Conservation (phyloP, 768 basidiomycete species). For the Mycena rosella region DNA sequence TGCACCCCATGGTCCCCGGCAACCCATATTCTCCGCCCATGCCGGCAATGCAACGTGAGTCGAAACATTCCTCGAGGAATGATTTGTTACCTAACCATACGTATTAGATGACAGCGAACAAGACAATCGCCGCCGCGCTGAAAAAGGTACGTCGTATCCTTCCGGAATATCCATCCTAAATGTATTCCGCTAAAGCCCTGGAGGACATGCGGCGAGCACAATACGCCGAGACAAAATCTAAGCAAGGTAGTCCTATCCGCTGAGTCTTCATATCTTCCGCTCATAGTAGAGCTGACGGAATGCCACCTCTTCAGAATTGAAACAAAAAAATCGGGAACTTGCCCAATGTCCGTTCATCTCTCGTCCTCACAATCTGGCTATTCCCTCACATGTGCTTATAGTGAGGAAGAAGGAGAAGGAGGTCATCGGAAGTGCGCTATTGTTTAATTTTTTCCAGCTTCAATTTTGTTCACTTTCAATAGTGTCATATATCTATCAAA, state of each 20-base stretch:
- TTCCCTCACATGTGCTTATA: neutral
- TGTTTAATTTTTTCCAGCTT: neutral
- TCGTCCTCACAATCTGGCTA: neutral
- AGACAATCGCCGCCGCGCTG: slow-evolving; percentile 2
- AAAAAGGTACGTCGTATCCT: neutral
- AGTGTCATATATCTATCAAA: slow-evolving; percentile 35
- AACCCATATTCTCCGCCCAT: too few species aligned
- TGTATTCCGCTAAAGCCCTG: neutral
- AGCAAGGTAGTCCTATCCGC: slow-evolving; percentile 33
- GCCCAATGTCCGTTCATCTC: slow-evolving; percentile 7
- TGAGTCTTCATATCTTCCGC: neutral
- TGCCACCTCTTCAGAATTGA: slow-evolving; percentile 13
- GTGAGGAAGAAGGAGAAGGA: slow-evolving; percentile 34
- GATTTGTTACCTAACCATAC: too few species aligned
- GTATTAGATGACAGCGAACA: neutral
- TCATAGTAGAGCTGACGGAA: neutral
- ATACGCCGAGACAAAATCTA: slow-evolving; percentile 21
- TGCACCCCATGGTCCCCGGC: too few species aligned
- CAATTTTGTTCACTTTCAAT: neutral
- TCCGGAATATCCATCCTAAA: neutral
- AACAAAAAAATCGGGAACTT: slow-evolving; percentile 29
- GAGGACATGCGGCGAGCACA: slow-evolving; percentile 31
- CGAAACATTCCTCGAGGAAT: too few species aligned
- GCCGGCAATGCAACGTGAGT: neutral
- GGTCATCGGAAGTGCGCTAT: slow-evolving; percentile 24